phyloP scores from a whole-genome alignment of 495 filamentous ascomycete species.

The Xylaria bambusicola region DNA sequence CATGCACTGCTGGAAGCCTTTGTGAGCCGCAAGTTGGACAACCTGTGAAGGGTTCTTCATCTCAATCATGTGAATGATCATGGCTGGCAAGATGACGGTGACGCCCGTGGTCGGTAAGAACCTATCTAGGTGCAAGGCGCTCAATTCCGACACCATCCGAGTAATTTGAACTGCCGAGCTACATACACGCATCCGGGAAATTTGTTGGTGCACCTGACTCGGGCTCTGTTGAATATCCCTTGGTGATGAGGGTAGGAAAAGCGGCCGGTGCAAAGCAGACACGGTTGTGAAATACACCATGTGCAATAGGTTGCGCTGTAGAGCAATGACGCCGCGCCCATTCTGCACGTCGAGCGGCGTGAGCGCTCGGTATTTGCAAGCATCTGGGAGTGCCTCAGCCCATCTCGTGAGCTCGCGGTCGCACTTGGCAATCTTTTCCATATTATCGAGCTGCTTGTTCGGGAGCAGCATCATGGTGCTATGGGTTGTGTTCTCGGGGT shows the following conservation, averaged over 20 bases:
- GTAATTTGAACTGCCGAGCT: conserved; percentile 80
- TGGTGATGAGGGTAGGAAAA: conserved; percentile 75
- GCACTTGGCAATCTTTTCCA: conserved; percentile 69
- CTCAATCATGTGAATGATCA: conserved; percentile 88
- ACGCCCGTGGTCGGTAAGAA: conserved; percentile 87
- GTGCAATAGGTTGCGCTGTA: conserved; percentile 77
- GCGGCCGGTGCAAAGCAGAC: conserved; percentile 83
- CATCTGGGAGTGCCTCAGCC: conserved; percentile 66
- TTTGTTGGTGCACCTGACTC: conserved; percentile 64
- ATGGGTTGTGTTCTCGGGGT: conserved; percentile 66
- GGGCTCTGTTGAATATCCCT: conserved; percentile 55
- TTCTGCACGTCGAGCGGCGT: conserved; percentile 47
- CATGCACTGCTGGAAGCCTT: conserved; percentile 85
- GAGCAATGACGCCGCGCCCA: conserved; percentile 53
- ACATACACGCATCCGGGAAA: conserved; percentile 75
- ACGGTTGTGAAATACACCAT: conserved; percentile 89
- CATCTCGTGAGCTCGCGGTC: conserved; percentile 74
- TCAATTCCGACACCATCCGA: conserved; percentile 71
- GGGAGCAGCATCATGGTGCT: conserved; percentile 90
- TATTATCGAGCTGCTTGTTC: conserved; percentile 76
- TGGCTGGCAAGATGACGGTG: conserved; percentile 83
- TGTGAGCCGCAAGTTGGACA: conserved; percentile 65
- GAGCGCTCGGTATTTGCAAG: conserved; percentile 61
- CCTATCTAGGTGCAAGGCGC: conserved; percentile 65
- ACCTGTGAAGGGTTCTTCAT: conserved; percentile 76